phyloP scores from a whole-genome alignment of 352 stramenopile species.

The Phytophthora citricola region DNA sequence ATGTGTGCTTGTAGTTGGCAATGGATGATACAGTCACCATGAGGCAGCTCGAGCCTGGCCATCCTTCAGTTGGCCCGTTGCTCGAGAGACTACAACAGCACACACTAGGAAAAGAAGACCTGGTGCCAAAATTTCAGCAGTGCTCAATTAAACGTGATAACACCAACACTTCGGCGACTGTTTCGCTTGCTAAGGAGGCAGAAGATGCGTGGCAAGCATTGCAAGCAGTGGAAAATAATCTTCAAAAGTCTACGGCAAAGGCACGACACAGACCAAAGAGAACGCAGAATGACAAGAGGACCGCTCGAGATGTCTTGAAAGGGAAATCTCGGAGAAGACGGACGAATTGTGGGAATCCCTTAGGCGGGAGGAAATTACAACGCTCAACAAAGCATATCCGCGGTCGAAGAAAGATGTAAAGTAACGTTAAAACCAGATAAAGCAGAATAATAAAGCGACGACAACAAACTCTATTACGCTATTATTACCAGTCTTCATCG shows the following conservation, averaged over 20 bases:
- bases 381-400: constrained; percentile 37
- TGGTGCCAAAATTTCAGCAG: constrained; percentile 14
- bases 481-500: constrained; percentile 40
- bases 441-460: neutral
- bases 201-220: constrained; percentile 55
- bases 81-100: constrained; percentile 26
- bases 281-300: constrained; percentile 11
- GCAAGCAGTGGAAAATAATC: constrained; percentile 56
- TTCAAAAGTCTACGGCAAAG: constrained; percentile 31
- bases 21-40: constrained; percentile 37
- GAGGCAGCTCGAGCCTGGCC: constrained; percentile 45
- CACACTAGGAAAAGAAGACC: constrained; percentile 13
- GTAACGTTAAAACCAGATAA: neutral
- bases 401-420: constrained; percentile 13
- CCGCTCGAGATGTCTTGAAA: neutral
- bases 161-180: neutral
- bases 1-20: constrained; percentile 36
- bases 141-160: constrained; percentile 6
- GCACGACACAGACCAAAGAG: constrained; percentile 1
- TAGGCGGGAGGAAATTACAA: constrained; percentile 35
- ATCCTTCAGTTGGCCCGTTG: constrained; percentile 40
- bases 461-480: constrained; percentile 18
- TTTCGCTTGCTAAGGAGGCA: constrained; percentile 21
- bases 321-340: constrained; percentile 47
- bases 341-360: constrained; percentile 44